Base-by-base conservation (phyloP, 1,284 basidiomycete species). In the Ceratobasidium sp. region DNA sequence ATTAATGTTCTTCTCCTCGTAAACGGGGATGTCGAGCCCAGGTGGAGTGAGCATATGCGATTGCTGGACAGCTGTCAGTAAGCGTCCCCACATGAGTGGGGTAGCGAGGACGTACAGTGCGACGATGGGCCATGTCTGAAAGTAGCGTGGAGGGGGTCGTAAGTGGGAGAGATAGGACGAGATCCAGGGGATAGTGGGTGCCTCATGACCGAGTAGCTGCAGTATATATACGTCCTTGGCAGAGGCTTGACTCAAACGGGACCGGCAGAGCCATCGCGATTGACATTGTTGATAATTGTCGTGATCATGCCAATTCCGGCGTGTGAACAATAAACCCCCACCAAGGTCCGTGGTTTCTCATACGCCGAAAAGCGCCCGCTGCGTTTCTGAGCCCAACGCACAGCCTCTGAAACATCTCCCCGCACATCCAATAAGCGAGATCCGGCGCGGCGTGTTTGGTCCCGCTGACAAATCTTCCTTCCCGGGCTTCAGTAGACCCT, bases 41-140 rank as follows among this genome's bases (percentile, higher is more conserved):
- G 67, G 54, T 5, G 56, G 56, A 44, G 67, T 72, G 66, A 57
- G 17, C 66, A 69, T 59, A 24, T 72, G 36, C 9, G 56, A 72
- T 56, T 72, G 67, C 17, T 14, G 45, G n/a, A 19, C 24, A 24
- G 6, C 36, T 19, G 31, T 72, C 67, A 60, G 56, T 48, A 31
- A 50, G 47, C 17, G 41, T 17, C n/a, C 59, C 41, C 36, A 22
- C n/a, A 24, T n/a, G n/a, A 14, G 41, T 11, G 14, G 57, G 31
- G 22, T 19, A 22, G 33, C 6, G 33, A 19, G 24, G 53, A 57
- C 66, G 22, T 69, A 69, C 66, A 19, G 53, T 33, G 45, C 66
- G 66, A 47, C 66, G 66, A 9, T 45, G 53, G 45, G n/a, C n/a
- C n/a, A n/a, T n/a, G n/a, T n/a, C n/a, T n/a, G n/a, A n/a, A n/a